Evolutionary conservation across 495 filamentous ascomycete genomes (phyloP), one percentile per base, ranked within the genome.

Genomic region (Penicillium riverlandense): DNA sequence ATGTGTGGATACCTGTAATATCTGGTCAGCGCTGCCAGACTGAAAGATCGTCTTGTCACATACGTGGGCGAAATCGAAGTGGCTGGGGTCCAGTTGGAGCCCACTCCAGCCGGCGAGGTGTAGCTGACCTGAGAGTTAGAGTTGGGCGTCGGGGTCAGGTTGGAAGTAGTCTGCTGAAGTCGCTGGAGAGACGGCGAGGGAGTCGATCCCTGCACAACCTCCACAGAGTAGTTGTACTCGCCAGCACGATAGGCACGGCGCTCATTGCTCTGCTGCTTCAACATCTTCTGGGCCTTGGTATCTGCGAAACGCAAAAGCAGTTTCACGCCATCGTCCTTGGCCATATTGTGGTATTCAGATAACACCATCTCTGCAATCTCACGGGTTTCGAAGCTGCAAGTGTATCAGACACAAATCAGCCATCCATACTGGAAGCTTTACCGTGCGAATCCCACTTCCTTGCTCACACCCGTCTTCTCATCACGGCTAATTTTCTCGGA

Each of bases 391-490:
- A 99, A 99, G 1, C 87, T 94, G 48, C 22, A 15, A 22, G 22
- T 22, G 4, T 22, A 22, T 22, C 22, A 34, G 32, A 34, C 4
- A 34, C 22, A 22, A 22, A 22, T 22, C 22, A 22, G 22, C 22
- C 22, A 22, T 22, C 4, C 22, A 22, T 22, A 4, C 22, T 22
- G 22, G 2, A 13, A 33, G 1, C 37, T 76, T 62, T 66, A 96
- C 91, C 91, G 81, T 59, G 92, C 94, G 68, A 99, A 99, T 22
- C 92, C 92, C 48, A 97, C 92, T 59, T 94, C 91, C 58, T 92
- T 91, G 64, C 91, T 95, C 45, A 90, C 83, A 42, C 89, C 92
- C 50, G 87, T 82, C 35, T 67, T 67, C 48, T 77, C 76, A 61
- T 96, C 89, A 38, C 90, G 86, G 45, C 95, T 84, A 52, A 99